These are phyloP conservation scores for Russula emetica DNA, from an alignment of 768 basidiomycete genomes.

Conservation along the genomic window DNA sequence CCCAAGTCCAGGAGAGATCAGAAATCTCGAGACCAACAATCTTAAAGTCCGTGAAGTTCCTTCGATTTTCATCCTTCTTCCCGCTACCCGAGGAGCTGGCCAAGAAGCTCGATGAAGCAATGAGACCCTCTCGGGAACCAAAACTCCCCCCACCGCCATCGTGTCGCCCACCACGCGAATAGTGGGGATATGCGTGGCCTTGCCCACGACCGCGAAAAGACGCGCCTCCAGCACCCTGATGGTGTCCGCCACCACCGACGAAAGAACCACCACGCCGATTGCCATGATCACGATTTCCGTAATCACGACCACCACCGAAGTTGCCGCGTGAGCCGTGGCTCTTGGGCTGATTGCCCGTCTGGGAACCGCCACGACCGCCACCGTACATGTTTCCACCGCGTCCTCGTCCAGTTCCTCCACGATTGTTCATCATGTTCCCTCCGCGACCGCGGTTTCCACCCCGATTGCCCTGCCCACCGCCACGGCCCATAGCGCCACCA, in stretches of 20 bases:
- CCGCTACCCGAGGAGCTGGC: slow-evolving; percentile 37
- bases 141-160: slow-evolving; percentile 38
- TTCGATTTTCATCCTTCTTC: slow-evolving; percentile 84
- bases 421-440: slow-evolving; percentile 47
- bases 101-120: slow-evolving; percentile 27
- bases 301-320: slow-evolving; percentile 54
- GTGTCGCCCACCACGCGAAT: slow-evolving; percentile 40
- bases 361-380: slow-evolving; percentile 45
- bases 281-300: slow-evolving; percentile 55
- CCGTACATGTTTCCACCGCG: slow-evolving; percentile 38
- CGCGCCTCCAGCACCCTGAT: slow-evolving; percentile 26
- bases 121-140: slow-evolving; percentile 44
- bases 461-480: slow-evolving; percentile 43
- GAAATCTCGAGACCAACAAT: slow-evolving; percentile 86
- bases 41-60: slow-evolving; percentile 97
- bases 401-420: slow-evolving; percentile 35
- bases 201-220: slow-evolving; percentile 61
- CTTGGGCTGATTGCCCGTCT: slow-evolving; percentile 46
- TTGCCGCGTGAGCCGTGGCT: slow-evolving; percentile 64
- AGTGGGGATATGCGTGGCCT: slow-evolving; percentile 40
- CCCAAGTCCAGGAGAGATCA: slow-evolving; percentile 87
- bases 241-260: slow-evolving; percentile 41
- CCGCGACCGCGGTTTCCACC: slow-evolving; percentile 46
- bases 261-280: slow-evolving; percentile 67
- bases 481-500: slow-evolving; percentile 38